Base-by-base conservation (phyloP, 345 rosid species). In the Trapa bicornis region DNA sequence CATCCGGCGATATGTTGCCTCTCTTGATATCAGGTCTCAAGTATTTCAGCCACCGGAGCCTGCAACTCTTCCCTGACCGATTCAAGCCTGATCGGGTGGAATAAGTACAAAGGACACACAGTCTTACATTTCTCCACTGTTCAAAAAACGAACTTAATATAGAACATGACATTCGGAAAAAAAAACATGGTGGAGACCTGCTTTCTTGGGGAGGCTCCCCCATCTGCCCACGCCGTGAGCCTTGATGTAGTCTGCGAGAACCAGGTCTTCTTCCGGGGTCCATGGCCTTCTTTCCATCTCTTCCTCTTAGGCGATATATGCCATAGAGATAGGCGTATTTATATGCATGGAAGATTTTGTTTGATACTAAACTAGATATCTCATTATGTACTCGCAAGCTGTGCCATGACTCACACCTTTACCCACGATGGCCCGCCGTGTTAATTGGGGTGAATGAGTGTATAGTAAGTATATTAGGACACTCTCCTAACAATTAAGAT, bases 1-100 rank as follows among this genome's bases (percentile, higher is more conserved):
- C 82, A 11, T 75, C 81, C 1, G 58, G 10, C 6, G 81, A 66
- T 43, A 78, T 75, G 70, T 78, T 72, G 8, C 79, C 81, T 47
- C 81, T 73, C 66, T 75, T 78, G 65, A 78, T 78, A 41, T 60
- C 76, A 15, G 81, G 81, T 32, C 79, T 70, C 37, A 78, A n/a
- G 47, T 78, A 78, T 61, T 78, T 78, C 72, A 78, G 61, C 81
- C 81, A 75, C 12, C 81, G 66, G 11, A 78, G 70, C 50, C 81
- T 70, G 52, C 79, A 78, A 65, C 81, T 78, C 76, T 78, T 78
- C 9, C 78, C 78, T 17, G 76, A 75, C 43, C 79, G 65, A 57
- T 65, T 75, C 22, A 78, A 17, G 37, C 80, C 80, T 74, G 67
- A 6, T 45, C 2, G 0, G 5, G 22, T 50, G 29, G 39, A 58